A percentile compares a stretch with the other conserved stretches of the same genome.
Evolutionary conservation across 2,329 filamentous ascomycete genomes (phyloP).

Genomic region (Apiospora koreana): DNA sequence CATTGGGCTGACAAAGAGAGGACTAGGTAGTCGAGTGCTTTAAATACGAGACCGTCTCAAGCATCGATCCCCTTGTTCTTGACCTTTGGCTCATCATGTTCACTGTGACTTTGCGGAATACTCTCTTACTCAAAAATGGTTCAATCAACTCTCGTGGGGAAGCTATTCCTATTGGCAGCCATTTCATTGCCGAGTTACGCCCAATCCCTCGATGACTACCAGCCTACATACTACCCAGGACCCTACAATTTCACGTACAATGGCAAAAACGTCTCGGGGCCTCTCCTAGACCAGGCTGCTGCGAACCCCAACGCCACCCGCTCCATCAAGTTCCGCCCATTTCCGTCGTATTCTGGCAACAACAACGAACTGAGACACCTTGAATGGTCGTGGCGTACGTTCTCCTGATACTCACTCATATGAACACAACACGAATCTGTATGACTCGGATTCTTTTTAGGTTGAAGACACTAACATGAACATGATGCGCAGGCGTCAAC

Average conservation of each 20-base stretch:
- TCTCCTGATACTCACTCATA: neutral
- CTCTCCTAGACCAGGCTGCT: neutral
- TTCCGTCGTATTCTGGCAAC: neutral
- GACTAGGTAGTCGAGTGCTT: neutral
- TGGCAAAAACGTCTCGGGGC: neutral
- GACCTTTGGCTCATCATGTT: no score
- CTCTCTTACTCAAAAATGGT: neutral
- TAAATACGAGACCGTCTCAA: neutral
- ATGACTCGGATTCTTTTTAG: no score
- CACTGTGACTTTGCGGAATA: neutral
- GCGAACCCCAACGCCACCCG: neutral
- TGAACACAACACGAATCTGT: rapidly evolving
- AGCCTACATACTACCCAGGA: neutral
- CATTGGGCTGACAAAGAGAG: neutral
- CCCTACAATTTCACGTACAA: neutral
- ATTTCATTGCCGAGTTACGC: neutral
- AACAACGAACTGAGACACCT: neutral
- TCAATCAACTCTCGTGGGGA: neutral
- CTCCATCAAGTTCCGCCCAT: neutral
- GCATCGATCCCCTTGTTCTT: neutral
- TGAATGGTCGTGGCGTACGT: neutral
- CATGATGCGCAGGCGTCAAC: neutral
- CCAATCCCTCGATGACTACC: neutral
- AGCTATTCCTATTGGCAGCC: neutral
- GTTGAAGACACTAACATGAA: neutral